Evolutionary conservation across 192 early-diverging fungal genomes (phyloP), one percentile per base, ranked within the genome.

Genomic region (Diversispora epigaea): DNA sequence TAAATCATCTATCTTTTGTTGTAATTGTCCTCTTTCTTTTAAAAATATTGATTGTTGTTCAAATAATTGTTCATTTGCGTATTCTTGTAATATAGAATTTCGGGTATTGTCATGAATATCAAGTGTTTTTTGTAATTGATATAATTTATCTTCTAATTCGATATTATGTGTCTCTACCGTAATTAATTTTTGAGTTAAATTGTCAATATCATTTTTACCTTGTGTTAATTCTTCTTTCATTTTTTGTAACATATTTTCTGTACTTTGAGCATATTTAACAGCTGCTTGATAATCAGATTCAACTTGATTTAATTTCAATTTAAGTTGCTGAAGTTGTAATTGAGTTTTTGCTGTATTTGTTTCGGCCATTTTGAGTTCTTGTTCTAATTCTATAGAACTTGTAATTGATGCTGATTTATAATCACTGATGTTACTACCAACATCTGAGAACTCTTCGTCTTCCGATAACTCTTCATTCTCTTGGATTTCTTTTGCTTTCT

Each of bases 241-340:
- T 50, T 52, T 45, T 57, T 78, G 66, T 21, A 84, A 49, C 22
- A 66, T 61, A 11, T 69, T 63, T 44, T 84, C 83, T 8, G 80
- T 55, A 32, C 67, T 56, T 67, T 81, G 70, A 4, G 69, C 78
- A 41, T 76, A 74, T 5, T 78, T 75, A 11, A 74, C 44, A 0
- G 82, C 78, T 4, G 69, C 76, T 21, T 83, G 81, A 57, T 83
- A 80, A 65, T 85, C 84, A 0, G 73, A 60, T 75, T 83, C 84
- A 3, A 85, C 68, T 56, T 85, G 84, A n/a, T 79, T 76, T 47
- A 83, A 78, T 52, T 74, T 73, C 6, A 71, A 41, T 52, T 66
- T 44, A 6, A 68, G 64, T 43, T 79, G 75, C 5, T 17, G 21
- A 12, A 79, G 46, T 60, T 73, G 50, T 73, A 54, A 52, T 40